Evolutionary conservation across 805 yeast species (phyloP), one percentile per base, ranked within the genome.

Genomic region (Wickerhamomyces chambardii): DNA sequence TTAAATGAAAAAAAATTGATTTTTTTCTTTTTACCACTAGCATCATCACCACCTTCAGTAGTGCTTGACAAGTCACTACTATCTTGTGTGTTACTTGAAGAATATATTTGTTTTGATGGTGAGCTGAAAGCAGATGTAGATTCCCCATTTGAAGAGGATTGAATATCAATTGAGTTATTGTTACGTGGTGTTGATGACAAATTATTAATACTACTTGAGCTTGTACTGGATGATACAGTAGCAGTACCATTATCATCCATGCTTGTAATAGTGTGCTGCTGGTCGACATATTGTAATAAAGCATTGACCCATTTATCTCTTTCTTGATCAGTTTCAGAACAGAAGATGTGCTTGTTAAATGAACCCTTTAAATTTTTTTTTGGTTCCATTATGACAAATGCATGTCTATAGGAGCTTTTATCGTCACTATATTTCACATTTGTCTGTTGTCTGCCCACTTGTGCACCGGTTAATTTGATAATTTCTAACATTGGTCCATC

Each of bases 271-370:
- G 24, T 7, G 7, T 21, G 24, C 10, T 27, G n/a, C 14, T 35
- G 35, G n/a, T 52, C 56, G 4, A 52, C 48, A 28, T 53, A 46
- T 30, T 58, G 61, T 24, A 66, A 54, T 14, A 70, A 45, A 0
- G 63, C 63, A 15, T 70, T 66, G 8, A 83, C 72, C 92, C 94
- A 84, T 9, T 61, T 61, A 47, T 81, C 89, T 37, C 90, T 68
- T 49, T 86, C 95, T 19, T 65, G 69, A 31, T 81, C 81, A 8
- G 81, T 75, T 52, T 87, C 95, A 2, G 92, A 81, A 55, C 94
- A 84, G 35, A 86, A 70, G 34, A 73, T 68, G 47, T 80, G 84
- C 43, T 68, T 76, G 1, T 73, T 70, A 21, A 38, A 46, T 6
- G 47, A 31, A n/a, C 40, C 33, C 31, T 48, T 44, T 6, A 47